Evolutionary conservation across 768 basidiomycete species (phyloP), one percentile per base, ranked within the genome.

Genomic region (Pleurotus platypus): DNA sequence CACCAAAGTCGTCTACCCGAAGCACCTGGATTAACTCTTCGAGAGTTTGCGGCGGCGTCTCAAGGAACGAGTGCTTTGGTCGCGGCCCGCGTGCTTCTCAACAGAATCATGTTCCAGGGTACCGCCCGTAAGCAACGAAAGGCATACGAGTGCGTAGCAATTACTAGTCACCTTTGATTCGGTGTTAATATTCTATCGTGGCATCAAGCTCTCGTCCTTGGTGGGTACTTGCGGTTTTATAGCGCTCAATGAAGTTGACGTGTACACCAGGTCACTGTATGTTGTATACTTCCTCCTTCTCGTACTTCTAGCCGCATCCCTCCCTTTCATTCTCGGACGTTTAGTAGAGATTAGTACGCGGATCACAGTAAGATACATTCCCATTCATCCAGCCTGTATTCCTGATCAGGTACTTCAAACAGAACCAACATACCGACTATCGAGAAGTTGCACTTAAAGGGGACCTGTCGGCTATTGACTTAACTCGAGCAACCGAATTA

Each of bases 291-390:
- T 76, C 58, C 58, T 77, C 9, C 12, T 71, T 12, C 62, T 73
- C 11, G 59, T 72, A 15, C 35, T 57, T 5, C 27, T 70, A 13
- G 60, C 74, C 5, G 67, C 63, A 3, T 55, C 60, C 3, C 56
- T 75, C 22, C 60, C 76, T 3, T 77, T 77, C 58, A 58, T 73
- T n/a, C 61, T 78, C 0, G 75, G 70, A 9, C 72, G 77, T 55
- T 58, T 75, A 2, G 67, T 77, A 1, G 61, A 66, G 26, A 76
- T 78, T 30, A 57, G 63, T 11, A 65, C 72, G 2, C 53, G 48
- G 5, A 60, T 71, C 15, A 47, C 62, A 49, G 75, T 76, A 16
- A 26, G 67, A 55, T 24, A 11, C 22, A 50, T 20, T 12, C 15
- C 16, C 27, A 27, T 42, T 47, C 11, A 40, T 8, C 11, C 6